Base-by-base conservation (phyloP, 257 asterid species). In the Scutellaria barbata region DNA sequence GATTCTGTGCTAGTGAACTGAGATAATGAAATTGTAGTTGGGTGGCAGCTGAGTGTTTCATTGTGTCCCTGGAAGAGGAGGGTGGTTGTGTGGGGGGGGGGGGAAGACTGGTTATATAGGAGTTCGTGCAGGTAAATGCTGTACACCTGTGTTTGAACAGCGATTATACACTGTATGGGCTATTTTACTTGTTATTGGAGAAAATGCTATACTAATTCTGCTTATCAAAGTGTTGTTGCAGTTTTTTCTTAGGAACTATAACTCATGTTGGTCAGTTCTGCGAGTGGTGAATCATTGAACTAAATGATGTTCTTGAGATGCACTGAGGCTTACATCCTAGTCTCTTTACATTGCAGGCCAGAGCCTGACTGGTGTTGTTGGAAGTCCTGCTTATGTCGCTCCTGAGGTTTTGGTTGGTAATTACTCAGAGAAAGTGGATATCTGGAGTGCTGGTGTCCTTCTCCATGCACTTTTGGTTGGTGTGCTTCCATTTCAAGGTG, bases 311-410 rank as follows among this genome's bases (percentile, higher is more conserved):
- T 57, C 61, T 65, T 48, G 5, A 22, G 13, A 17, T 33, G 20
- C 37, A 51, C n/a, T 22, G 42, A 55, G 59, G 45, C 76, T 63
- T 58, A 69, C 56, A 33, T 11, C n/a, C 37, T 47, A 66, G 43
- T 10, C 69, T 65, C 13, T 51, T 71, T 68, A 30, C 50, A 35
- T 43, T 83, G 39, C 84, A 91, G 97, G 97, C 75, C 96, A 87
- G 80, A 87, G 72, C 59, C 76, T 92, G 77, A 80, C 83, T 52
- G 97, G 97, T 59, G 74, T 89, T 30, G 97, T 85, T 74, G 97
- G 96, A 70, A 92, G 95, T 79, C 96, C 97, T 70, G 96, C 96
- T 74, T 92, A 92, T 71, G 87, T 92, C 73, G 96, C 97, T 62
- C 97, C 97, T 16, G 96, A 92, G 79, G 88, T 92, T 75, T 82